Evolutionary conservation across 1,139 yeast species (phyloP).

Genomic region (Taiozyma sp.): DNA sequence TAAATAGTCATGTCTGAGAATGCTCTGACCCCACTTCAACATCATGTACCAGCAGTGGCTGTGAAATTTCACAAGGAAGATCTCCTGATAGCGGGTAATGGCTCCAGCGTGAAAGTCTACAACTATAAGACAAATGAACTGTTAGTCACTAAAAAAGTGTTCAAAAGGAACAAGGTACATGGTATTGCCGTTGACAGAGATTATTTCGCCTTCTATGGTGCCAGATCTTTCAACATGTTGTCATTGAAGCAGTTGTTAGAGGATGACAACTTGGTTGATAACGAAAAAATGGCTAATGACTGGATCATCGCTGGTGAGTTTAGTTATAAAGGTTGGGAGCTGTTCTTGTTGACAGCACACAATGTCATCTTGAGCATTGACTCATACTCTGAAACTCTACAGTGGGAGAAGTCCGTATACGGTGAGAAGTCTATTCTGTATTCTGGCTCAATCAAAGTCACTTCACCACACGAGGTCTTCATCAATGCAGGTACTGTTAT

Average conservation of each 20-base stretch:
- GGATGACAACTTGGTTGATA: slow-evolving; percentile 15
- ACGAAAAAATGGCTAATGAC: slow-evolving; percentile 58
- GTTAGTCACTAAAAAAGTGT: slow-evolving; percentile 41
- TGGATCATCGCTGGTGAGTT: slow-evolving; percentile 72
- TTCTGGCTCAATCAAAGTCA: slow-evolving; percentile 68
- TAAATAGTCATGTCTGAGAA: neutral
- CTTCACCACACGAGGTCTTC: slow-evolving; percentile 37
- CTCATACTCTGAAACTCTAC: slow-evolving; percentile 28
- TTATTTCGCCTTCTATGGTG: slow-evolving; percentile 61
- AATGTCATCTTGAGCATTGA: slow-evolving; percentile 58
- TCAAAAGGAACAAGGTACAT: slow-evolving; percentile 74
- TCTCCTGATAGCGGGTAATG: slow-evolving; percentile 63
- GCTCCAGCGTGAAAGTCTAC: slow-evolving; percentile 60
- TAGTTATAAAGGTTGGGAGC: slow-evolving; percentile 30
- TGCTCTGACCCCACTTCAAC: slow-evolving; percentile 24
- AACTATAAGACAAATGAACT: slow-evolving; percentile 38
- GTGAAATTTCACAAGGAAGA: slow-evolving; percentile 38
- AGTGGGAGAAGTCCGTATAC: slow-evolving; percentile 42
- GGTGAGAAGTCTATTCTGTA: slow-evolving; percentile 81
- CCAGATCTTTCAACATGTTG: slow-evolving; percentile 53
- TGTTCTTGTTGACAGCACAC: slow-evolving; percentile 73
- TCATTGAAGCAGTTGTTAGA: slow-evolving; percentile 28
- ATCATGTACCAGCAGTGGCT: slow-evolving; percentile 44
- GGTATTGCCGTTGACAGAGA: slow-evolving; percentile 45
- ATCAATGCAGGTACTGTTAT: slow-evolving; percentile 92